These are phyloP conservation scores for Trichoderma sp. DNA, from an alignment of 2,329 filamentous ascomycete genomes.

Conservation along the genomic window DNA sequence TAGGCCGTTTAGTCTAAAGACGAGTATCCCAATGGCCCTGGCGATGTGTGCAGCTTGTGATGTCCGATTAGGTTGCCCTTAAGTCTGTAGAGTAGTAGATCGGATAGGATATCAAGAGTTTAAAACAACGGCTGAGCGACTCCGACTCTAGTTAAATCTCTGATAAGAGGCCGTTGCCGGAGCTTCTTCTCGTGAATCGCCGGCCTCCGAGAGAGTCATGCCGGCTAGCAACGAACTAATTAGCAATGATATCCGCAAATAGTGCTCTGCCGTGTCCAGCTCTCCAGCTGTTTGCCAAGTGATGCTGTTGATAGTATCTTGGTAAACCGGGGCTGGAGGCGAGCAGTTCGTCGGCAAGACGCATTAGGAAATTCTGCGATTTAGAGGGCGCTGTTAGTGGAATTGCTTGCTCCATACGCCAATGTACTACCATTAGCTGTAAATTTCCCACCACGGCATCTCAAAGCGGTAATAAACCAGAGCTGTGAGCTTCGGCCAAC, in stretches of 20 bases:
- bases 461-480: background rate
- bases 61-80: background rate
- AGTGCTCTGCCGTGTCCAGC: background rate
- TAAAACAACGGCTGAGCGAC: background rate
- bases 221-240: slow-evolving; percentile 11
- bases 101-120: background rate
- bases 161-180: background rate
- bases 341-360: background rate
- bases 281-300: background rate
- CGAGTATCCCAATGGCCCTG: background rate
- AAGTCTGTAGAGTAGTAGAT: background rate
- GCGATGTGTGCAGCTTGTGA: background rate
- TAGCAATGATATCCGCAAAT: slow-evolving; percentile 17
- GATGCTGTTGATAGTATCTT: background rate
- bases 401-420: background rate
- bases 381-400: slow-evolving; percentile 4
- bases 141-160: background rate
- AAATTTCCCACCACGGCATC: background rate
- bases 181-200: slow-evolving; percentile 9
- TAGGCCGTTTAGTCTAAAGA: background rate
- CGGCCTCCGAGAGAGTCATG: slow-evolving; percentile 9
- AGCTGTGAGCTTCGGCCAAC: background rate
- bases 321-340: background rate
- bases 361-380: slow-evolving; percentile 10
- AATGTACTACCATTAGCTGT: background rate